Evolutionary conservation across 139 green algal species (phyloP).

Genomic region (Micractinium conductrix): DNA sequence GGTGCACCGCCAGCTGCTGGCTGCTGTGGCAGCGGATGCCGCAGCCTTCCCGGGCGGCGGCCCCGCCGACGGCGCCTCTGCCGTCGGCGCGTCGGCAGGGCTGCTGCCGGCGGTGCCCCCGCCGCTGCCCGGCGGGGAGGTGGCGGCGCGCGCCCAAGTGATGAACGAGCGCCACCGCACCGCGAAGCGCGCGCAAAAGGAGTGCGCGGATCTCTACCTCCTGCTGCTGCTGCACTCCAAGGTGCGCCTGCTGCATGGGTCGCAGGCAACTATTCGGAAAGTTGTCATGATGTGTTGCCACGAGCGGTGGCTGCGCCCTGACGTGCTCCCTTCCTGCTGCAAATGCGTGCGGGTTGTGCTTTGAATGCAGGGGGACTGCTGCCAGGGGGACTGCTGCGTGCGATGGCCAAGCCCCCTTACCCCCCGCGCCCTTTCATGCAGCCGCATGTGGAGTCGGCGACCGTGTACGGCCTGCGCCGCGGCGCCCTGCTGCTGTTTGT

Average conservation of each 20-base stretch:
- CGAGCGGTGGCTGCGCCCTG: too few relatives aligned
- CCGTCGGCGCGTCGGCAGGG: too few relatives aligned
- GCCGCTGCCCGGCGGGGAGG: constrained; percentile 45
- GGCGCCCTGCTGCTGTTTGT: constrained; percentile 65
- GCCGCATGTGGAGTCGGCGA: constrained; percentile 64
- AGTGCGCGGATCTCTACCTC: constrained; percentile 76
- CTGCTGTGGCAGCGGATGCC: constrained; percentile 38
- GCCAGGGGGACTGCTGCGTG: not conserved
- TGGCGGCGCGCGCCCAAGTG: constrained; percentile 39
- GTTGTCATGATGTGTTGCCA: too few relatives aligned
- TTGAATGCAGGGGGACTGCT: too few relatives aligned
- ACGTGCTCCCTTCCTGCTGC: too few relatives aligned
- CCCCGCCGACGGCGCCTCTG: not conserved
- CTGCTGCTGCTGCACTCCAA: constrained; percentile 67
- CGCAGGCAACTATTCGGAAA: too few relatives aligned
- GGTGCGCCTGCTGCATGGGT: too few relatives aligned
- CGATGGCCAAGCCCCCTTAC: too few relatives aligned
- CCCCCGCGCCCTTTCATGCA: too few relatives aligned
- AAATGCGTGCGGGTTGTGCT: too few relatives aligned
- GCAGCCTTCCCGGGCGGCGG: not conserved
- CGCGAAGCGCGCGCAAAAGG: constrained; percentile 67
- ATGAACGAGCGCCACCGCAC: constrained; percentile 72
- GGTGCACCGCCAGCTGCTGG: constrained; percentile 67
- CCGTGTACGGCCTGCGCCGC: constrained; percentile 48
- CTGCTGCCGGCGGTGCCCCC: not conserved